Percentiles rank a stretch among this genome's conserved stretches.
Conservation (phyloP, 139 green algal species). For the Volvox reticuliferus region DNA sequence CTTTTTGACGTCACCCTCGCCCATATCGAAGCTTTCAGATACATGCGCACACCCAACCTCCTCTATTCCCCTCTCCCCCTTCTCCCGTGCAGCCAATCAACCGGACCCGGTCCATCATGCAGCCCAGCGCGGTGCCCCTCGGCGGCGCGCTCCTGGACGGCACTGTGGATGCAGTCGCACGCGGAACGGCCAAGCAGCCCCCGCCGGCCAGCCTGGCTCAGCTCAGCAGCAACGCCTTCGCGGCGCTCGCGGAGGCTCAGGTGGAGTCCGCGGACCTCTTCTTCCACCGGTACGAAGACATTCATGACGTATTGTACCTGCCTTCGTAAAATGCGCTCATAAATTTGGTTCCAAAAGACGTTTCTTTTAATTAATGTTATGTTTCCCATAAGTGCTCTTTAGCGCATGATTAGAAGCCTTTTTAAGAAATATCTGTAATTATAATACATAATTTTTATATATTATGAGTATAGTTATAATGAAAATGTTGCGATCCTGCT, state of each 20-base stretch:
- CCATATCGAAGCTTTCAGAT: neutral
- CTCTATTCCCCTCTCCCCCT: too few relatives aligned
- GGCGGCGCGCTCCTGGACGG: neutral
- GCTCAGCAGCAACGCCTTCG: conserved; percentile 75
- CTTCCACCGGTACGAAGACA: conserved; percentile 80
- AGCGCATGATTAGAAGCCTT: too few relatives aligned
- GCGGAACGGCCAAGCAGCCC: neutral
- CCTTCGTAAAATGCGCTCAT: too few relatives aligned
- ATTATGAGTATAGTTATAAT: too few relatives aligned
- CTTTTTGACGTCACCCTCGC: too few relatives aligned
- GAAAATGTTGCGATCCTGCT: too few relatives aligned
- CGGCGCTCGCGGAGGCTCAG: conserved; percentile 72
- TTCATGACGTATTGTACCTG: too few relatives aligned
- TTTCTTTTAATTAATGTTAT: too few relatives aligned
- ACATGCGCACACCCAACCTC: neutral
- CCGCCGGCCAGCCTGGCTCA: conserved; percentile 19
- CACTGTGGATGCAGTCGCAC: neutral
- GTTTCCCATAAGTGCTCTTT: too few relatives aligned
- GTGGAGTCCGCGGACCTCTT: conserved; percentile 86
- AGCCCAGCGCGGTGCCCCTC: conserved; percentile 64
- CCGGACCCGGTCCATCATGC: conserved; percentile 83
- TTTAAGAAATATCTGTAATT: too few relatives aligned
- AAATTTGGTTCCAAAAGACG: too few relatives aligned
- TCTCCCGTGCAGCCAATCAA: conserved; percentile 46
- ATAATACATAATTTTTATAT: too few relatives aligned